Percentiles rank a stretch among this genome's conserved stretches.
phyloP scores from a whole-genome alignment of 2,329 filamentous ascomycete species.

The Onygenales sp. region DNA sequence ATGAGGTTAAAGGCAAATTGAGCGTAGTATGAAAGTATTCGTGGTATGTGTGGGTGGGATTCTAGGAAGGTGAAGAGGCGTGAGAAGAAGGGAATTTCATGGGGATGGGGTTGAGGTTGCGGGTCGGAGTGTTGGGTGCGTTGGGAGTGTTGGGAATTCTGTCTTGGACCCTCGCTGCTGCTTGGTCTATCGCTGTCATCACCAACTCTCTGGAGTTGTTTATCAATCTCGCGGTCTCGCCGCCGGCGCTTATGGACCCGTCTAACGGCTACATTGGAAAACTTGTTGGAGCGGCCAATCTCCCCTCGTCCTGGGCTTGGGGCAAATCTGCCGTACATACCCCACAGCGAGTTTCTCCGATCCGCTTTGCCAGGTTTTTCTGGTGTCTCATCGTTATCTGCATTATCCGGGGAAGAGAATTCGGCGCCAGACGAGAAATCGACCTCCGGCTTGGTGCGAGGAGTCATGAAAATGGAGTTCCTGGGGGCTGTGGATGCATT shows the following conservation, averaged over 20 bases:
- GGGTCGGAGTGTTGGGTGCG: not conserved
- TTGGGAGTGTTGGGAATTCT: not conserved
- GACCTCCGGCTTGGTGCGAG: conserved; percentile 34
- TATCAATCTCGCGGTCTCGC: conserved; percentile 38
- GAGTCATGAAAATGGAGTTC: conserved; percentile 39
- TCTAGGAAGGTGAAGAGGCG: conserved; percentile 54
- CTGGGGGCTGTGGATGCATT: conserved; percentile 21
- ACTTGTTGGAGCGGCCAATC: conserved; percentile 43
- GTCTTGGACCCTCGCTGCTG: conserved; percentile 21
- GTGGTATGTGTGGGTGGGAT: conserved; percentile 54
- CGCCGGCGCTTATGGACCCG: conserved; percentile 42
- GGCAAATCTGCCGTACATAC: conserved; percentile 34
- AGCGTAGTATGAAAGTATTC: conserved; percentile 57
- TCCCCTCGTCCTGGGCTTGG: conserved; percentile 55
- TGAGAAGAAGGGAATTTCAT: conserved; percentile 26
- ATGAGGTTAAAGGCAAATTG: conserved; percentile 48
- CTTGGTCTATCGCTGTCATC: conserved; percentile 35
- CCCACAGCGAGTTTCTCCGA: conserved; percentile 31
- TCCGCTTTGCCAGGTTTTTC: conserved; percentile 26
- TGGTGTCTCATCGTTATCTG: conserved; percentile 41
- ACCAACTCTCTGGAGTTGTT: conserved; percentile 29
- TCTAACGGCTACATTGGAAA: conserved; percentile 35
- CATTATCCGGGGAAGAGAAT: conserved; percentile 35
- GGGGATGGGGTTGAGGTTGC: not conserved
- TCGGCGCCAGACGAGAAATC: conserved; percentile 41